Evolutionary conservation across 2,329 filamentous ascomycete species (phyloP).

Genomic region (Alternaria burnsii): DNA sequence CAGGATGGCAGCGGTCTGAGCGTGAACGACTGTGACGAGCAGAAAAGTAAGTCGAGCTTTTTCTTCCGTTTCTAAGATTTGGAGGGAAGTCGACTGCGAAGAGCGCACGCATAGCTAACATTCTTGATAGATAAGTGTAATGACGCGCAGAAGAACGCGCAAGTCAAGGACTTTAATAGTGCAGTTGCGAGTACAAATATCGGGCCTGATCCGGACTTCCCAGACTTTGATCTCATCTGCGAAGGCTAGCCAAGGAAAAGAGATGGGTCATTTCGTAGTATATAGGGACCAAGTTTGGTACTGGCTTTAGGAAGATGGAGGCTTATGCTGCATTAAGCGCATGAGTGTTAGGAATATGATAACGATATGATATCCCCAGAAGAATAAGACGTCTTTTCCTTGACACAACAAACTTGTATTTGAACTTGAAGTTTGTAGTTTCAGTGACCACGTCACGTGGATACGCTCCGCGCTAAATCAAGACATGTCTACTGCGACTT

Average conservation of each 20-base stretch:
- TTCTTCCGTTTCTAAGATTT: neutral
- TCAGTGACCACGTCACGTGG: neutral
- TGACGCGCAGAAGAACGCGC: conserved; percentile 36
- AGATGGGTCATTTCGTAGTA: neutral
- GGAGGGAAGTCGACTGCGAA: neutral
- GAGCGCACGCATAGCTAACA: neutral
- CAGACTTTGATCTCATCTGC: conserved; percentile 51
- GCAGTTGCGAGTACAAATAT: conserved; percentile 44
- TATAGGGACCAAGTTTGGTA: neutral
- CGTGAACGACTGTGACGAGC: conserved; percentile 33
- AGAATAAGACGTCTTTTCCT: neutral
- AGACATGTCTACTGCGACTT: neutral
- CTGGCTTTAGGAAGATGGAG: neutral
- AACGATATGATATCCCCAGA: neutral
- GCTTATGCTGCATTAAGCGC: neutral
- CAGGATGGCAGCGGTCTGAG: conserved; percentile 22
- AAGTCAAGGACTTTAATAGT: conserved; percentile 38
- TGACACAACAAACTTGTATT: neutral
- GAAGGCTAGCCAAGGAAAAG: conserved; percentile 18
- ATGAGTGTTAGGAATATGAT: neutral
- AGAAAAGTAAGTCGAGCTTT: conserved; percentile 28
- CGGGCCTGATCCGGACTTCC: conserved; percentile 49
- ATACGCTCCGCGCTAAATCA: neutral
- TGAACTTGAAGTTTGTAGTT: neutral
- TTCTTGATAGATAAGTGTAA: conserved; percentile 38